Conservation (phyloP, 768 basidiomycete species). For the Podaxis sp. region DNA sequence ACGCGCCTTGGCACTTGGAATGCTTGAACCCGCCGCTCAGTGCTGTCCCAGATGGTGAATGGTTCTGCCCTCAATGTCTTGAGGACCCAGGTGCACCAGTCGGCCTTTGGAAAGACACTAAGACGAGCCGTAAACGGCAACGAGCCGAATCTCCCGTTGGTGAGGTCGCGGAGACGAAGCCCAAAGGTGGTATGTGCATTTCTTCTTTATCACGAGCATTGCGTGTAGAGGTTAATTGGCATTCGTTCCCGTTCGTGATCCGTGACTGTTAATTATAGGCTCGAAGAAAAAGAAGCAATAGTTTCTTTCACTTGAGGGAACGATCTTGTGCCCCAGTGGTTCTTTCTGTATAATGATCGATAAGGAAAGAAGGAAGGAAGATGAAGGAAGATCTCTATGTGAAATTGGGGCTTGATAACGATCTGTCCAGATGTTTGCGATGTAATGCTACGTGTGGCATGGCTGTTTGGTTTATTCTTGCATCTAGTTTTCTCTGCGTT, state of each 20-base stretch:
- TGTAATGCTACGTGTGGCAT: not conserved
- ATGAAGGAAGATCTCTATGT: slow-evolving; percentile 3
- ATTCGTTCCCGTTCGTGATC: not conserved
- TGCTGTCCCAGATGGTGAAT: slow-evolving; percentile 83
- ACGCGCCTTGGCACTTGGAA: slow-evolving; percentile 80
- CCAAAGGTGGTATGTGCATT: slow-evolving; percentile 6
- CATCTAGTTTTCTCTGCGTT: not conserved
- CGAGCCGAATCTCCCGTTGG: slow-evolving; percentile 5
- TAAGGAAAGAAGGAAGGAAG: not conserved
- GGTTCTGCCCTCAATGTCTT: slow-evolving; percentile 84
- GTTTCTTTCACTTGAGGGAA: not conserved
- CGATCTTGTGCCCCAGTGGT: not conserved
- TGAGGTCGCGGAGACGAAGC: not conserved
- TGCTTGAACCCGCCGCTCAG: slow-evolving; percentile 80
- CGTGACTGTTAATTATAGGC: slow-evolving; percentile 5
- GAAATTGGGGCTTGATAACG: not conserved
- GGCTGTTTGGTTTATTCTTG: not conserved
- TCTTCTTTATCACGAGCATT: not conserved
- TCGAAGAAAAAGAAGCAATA: slow-evolving; percentile 14
- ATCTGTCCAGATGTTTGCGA: not conserved
- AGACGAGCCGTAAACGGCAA: slow-evolving; percentile 17
- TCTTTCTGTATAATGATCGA: not conserved
- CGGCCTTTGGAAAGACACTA: slow-evolving; percentile 33
- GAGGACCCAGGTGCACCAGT: slow-evolving; percentile 58
- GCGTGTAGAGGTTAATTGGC: not conserved